Conservation (phyloP, 352 stramenopile genomes). For the Phytophthora ohioensis region DNA sequence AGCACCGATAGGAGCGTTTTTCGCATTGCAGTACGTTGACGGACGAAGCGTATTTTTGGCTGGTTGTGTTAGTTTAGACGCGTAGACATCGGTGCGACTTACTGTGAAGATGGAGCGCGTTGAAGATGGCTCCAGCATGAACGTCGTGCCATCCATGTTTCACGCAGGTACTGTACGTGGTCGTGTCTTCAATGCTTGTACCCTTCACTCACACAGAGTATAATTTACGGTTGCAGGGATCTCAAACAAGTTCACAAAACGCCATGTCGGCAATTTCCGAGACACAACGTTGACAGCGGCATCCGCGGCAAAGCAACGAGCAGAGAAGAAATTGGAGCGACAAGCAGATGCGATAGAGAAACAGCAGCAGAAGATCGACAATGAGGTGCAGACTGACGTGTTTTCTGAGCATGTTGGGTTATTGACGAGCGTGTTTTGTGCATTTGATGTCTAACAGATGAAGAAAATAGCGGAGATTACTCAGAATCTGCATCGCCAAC, state of each 20-base stretch:
- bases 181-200: not conserved
- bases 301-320: conserved; percentile 69
- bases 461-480: conserved; percentile 81
- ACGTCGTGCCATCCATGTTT: conserved; percentile 46
- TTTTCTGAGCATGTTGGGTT: not conserved
- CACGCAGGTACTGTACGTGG: conserved; percentile 37
- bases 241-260: conserved; percentile 87
- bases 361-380: conserved; percentile 83
- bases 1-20: conserved; percentile 26
- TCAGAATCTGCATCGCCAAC: conserved; percentile 67
- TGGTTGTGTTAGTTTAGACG: conserved; percentile 19
- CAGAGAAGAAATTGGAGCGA: conserved; percentile 68
- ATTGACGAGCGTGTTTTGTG: conserved; percentile 9
- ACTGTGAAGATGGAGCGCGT: conserved; percentile 44
- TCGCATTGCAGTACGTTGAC: conserved; percentile 6
- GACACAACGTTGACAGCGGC: conserved; percentile 80
- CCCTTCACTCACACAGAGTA: not conserved
- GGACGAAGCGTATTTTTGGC: conserved; percentile 45
- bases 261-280: conserved; percentile 71
- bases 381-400: conserved; percentile 46
- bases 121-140: conserved; percentile 45
- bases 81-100: not conserved
- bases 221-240: conserved; percentile 51
- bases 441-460: conserved; percentile 50
- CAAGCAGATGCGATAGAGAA: conserved; percentile 80